These are phyloP conservation scores for Forsythia viridissima DNA, from an alignment of 257 asterid species.

Conservation along the genomic window DNA sequence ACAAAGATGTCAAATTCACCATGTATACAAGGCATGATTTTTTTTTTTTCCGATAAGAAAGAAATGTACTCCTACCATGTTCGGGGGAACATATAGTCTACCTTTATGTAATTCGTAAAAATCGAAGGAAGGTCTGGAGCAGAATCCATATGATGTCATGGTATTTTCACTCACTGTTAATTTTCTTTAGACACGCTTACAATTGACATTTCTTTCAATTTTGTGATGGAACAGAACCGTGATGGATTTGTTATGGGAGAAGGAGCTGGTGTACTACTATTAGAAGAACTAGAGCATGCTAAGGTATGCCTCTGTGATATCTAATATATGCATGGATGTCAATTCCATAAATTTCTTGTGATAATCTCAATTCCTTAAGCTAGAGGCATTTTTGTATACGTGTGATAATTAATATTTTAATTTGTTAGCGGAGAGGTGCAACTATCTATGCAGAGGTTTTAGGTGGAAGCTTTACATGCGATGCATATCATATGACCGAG, in stretches of 20 bases:
- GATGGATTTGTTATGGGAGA: constrained; percentile 61
- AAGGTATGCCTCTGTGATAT: constrained; percentile 19
- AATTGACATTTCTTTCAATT: not conserved
- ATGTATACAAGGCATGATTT: too few species aligned
- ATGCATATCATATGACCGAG: constrained; percentile 41
- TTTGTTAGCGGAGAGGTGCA: constrained; percentile 46
- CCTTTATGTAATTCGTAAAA: too few species aligned
- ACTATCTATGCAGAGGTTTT: constrained; percentile 54
- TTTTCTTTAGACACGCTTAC: not conserved
- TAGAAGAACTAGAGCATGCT: constrained; percentile 56
- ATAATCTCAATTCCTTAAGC: not conserved
- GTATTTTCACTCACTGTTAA: too few species aligned
- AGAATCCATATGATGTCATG: not conserved
- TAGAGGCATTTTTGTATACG: not conserved
- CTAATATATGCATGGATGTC: not conserved
- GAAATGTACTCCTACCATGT: too few species aligned
- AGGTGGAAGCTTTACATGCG: constrained; percentile 52
- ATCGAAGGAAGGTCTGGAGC: not conserved
- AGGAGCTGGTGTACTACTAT: constrained; percentile 55
- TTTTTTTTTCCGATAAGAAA: too few species aligned
- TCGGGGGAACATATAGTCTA: too few species aligned
- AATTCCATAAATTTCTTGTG: not conserved
- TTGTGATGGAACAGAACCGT: constrained; percentile 30
- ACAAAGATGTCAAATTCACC: too few species aligned
- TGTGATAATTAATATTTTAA: not conserved